Conservation (phyloP, 1,284 basidiomycete species). For the Leccinum brunneo-olivaceum region DNA sequence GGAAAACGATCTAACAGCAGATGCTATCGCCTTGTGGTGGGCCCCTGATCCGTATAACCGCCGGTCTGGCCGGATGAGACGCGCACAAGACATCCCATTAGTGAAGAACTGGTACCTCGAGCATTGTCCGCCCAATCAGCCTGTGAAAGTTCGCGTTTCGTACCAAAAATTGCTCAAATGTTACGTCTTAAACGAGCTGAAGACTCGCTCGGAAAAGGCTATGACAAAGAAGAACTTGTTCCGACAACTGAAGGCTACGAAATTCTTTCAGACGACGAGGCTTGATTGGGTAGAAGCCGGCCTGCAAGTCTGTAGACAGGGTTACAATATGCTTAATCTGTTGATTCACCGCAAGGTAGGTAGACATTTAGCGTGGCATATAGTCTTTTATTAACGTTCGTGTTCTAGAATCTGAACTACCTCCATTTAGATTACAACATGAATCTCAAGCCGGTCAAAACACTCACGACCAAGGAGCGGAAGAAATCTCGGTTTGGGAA, state of each 20-base stretch:
- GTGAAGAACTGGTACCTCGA: slow-evolving; percentile 98
- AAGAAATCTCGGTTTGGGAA: slow-evolving; percentile 99
- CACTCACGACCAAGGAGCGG: slow-evolving; percentile 97
- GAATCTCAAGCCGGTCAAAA: slow-evolving; percentile 98
- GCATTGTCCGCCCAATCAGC: slow-evolving; percentile 93
- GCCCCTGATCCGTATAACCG: slow-evolving; percentile 94
- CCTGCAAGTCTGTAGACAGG: slow-evolving; percentile 95
- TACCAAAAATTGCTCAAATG: slow-evolving; percentile 98
- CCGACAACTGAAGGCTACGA: slow-evolving; percentile 93
- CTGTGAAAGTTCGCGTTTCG: slow-evolving; percentile 97
- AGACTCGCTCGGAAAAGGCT: slow-evolving; percentile 85
- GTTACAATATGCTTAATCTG: slow-evolving; percentile 99
- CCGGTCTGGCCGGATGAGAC: slow-evolving; percentile 86
- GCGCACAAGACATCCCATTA: slow-evolving; percentile 92
- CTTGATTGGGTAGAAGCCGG: slow-evolving; percentile 99
- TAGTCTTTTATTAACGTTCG: background rate
- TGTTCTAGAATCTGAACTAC: slow-evolving; percentile 84
- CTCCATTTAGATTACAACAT: slow-evolving; percentile 91
- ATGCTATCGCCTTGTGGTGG: slow-evolving; percentile 98
- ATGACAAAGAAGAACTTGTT: slow-evolving; percentile 98
- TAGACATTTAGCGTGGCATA: background rate
- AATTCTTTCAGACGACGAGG: slow-evolving; percentile 98
- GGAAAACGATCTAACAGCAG: slow-evolving; percentile 90
- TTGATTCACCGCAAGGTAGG: slow-evolving; percentile 92
- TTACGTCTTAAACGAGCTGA: slow-evolving; percentile 92